Evolutionary conservation across 139 green algal species (phyloP).

Genomic region (Edaphochlamys debaryana): DNA sequence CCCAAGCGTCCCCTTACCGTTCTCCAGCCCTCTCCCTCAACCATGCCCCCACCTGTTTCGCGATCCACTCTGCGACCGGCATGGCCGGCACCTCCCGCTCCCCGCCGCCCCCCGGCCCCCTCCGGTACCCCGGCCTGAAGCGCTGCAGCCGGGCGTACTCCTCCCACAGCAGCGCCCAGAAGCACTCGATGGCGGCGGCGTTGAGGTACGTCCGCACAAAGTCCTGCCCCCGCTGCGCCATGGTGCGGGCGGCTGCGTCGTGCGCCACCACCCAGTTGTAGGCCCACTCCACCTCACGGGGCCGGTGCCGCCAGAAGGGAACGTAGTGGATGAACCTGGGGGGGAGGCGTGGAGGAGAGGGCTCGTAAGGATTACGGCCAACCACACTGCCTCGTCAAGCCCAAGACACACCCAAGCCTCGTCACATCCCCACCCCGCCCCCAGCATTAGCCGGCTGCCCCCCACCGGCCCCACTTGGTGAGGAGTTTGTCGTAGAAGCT

Average conservation of each 20-base stretch:
- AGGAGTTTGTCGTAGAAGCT: conserved; percentile 53
- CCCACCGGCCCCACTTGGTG: background rate
- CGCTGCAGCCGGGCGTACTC: conserved; percentile 11
- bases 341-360: background rate
- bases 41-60: too few relatives aligned
- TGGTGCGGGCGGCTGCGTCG: conserved; percentile 3
- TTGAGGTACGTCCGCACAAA: conserved; percentile 20
- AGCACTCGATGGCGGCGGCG: conserved; percentile 25
- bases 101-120: background rate
- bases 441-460: too few relatives aligned
- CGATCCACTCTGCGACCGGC: too few relatives aligned
- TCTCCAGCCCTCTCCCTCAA: too few relatives aligned
- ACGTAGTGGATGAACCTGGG: conserved; percentile 43
- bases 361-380: too few relatives aligned
- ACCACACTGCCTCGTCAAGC: too few relatives aligned
- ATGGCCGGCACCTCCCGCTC: too few relatives aligned
- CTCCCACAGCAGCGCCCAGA: conserved; percentile 20
- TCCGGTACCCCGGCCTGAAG: conserved; percentile 2
- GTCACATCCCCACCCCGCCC: too few relatives aligned
- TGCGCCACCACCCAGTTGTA: conserved; percentile 40
- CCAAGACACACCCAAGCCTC: background rate
- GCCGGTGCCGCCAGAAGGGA: conserved; percentile 45
- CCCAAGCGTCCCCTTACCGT: too few relatives aligned
- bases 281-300: conserved; percentile 42
- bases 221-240: background rate